A percentile compares a stretch with the other conserved stretches of the same genome.
Evolutionary conservation across 371 early-diverging fungal genomes (phyloP).

Genomic region (Mortierella sp.): DNA sequence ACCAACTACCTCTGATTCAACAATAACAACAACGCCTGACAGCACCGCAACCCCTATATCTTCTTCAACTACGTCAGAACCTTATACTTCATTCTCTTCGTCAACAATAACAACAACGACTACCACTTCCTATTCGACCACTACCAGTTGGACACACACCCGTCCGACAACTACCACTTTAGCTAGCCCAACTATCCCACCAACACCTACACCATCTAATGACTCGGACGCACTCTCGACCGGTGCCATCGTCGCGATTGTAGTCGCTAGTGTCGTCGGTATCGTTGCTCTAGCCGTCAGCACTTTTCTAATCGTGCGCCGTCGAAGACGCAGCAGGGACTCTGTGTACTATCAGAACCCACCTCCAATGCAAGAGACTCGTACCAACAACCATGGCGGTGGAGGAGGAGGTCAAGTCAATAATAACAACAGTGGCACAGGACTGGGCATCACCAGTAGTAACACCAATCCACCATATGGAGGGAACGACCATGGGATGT

Average conservation of each 20-base stretch:
- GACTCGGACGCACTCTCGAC: constrained; percentile 12
- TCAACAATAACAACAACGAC: neutral
- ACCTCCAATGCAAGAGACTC: constrained; percentile 18
- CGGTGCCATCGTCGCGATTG: constrained; percentile 31
- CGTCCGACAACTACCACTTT: constrained; percentile 13
- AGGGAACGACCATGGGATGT: neutral
- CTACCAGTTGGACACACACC: neutral
- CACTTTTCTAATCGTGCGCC: neutral
- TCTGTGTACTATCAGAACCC: constrained; percentile 4
- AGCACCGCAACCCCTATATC: neutral
- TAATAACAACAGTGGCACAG: neutral
- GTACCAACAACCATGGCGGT: neutral
- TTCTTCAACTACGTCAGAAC: neutral
- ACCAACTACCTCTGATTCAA: neutral
- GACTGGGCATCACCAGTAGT: neutral
- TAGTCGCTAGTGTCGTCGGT: constrained; percentile 15
- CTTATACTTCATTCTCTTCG: neutral
- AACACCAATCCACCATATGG: neutral
- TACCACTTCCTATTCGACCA: neutral
- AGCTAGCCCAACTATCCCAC: neutral
- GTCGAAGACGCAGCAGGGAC: constrained; percentile 9
- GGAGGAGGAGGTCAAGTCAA: neutral
- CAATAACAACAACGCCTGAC: constrained; percentile 7
- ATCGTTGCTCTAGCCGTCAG: constrained; percentile 10
- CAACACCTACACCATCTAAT: constrained; percentile 7